Base-by-base conservation (phyloP, 495 filamentous ascomycete genomes). In the Penicillium silybi region DNA sequence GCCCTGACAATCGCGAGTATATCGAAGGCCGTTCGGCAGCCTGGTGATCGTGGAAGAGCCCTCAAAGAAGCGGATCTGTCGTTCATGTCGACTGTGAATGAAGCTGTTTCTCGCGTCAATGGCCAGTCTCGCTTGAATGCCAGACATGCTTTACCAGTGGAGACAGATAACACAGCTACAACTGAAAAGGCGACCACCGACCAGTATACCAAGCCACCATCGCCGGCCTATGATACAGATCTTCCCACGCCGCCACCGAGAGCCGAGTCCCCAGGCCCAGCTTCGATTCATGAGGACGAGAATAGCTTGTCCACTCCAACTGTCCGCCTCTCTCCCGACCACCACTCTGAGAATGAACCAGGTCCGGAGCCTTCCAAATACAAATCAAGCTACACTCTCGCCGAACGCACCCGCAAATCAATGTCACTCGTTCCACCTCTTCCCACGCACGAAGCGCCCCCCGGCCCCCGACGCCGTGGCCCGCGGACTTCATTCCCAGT, bases 391-490 rank as follows among this genome's bases (percentile, higher is more conserved):
- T 58, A 61, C 34, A 70, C 67, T 10, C 78, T 96, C 15, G 72
- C 83, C 26, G 82, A 91, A 46, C 85, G 90, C 32, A 95, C 90
- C 1, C 78, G 88, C n/a, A 81, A 84, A 56, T 90, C 86, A 57
- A 92, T 96, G 85, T 88, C 85, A 15, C 66, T 78, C 8, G 54
- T 82, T 39, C 71, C 74, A 34, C 68, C 62, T 41, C 64, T 57
- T 9, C 61, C 49, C 38, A 48, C 50, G 29, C 63, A 55, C 45
- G 63, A 66, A 40, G 19, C 42, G 0, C 48, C 52, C 27, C 51
- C 52, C 17, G 55, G 48, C 8, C 54, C 67, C 10, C 64, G 65
- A 17, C 64, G 60, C 13, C 64, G 62, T 10, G 62, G 61, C 62
- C 74, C 54, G 53, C 81, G 53, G 63, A 80, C 67, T 17, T 89